These are phyloP conservation scores for Mucuna pruriens DNA, from an alignment of 306 rosid species.

Conservation along the genomic window DNA sequence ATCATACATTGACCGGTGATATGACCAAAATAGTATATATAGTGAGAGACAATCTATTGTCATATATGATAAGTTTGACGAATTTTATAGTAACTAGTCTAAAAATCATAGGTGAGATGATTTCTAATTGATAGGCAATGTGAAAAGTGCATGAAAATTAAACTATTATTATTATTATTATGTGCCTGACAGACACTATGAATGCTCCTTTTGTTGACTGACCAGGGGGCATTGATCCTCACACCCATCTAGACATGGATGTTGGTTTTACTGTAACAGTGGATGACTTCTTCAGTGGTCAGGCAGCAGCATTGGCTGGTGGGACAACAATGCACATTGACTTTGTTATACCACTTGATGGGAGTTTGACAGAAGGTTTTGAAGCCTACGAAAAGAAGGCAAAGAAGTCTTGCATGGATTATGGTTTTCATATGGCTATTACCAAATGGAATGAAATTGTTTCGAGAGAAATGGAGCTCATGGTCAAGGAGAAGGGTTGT, in stretches of 20 bases:
- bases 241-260: constrained; percentile 74
- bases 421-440: constrained; percentile 94
- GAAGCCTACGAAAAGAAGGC: constrained; percentile 82
- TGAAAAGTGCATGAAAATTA: neutral
- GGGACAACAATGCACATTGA: constrained; percentile 98
- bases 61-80: neutral
- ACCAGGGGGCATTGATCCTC: constrained; percentile 98
- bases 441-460: constrained; percentile 88
- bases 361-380: constrained; percentile 74
- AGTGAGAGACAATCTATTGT: neutral
- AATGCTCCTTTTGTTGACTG: constrained; percentile 37
- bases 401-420: constrained; percentile 85
- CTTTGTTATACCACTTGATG: constrained; percentile 77
- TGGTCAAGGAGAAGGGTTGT: constrained; percentile 88
- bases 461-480: constrained; percentile 83
- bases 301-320: constrained; percentile 98
- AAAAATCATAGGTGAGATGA: neutral
- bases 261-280: constrained; percentile 57
- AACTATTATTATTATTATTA: neutral
- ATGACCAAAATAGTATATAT: neutral
- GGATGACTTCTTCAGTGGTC: constrained; percentile 94
- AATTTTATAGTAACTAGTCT: neutral
- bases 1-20: neutral
- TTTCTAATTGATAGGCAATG: neutral
- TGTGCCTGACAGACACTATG: neutral